Evolutionary conservation across 345 rosid genomes (phyloP), one percentile per base, ranked within the genome.

Genomic region (Hypericum perforatum): DNA sequence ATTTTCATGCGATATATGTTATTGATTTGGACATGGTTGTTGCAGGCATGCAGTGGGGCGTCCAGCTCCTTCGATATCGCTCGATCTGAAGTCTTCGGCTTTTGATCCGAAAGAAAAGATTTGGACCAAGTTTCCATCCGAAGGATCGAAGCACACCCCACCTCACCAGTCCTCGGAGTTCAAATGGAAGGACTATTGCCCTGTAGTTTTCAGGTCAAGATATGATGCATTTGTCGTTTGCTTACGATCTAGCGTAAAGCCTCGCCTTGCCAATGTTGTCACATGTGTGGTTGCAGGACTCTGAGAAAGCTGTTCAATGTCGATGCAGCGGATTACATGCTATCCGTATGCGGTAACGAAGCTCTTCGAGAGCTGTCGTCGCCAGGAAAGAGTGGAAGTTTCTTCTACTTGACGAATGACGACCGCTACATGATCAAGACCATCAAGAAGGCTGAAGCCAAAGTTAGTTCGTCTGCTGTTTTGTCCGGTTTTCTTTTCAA

Each of bases 371-470:
- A 94, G 77, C 89, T 94, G 46, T 89, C 97, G 37, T 94, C 97
- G 41, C 97, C 99, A 5, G 97, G 99, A 39, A 94, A 94, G 74
- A 94, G 99, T 69, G 97, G 97, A 60, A 85, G 95, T 59, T 94
- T 89, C 59, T 94, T 94, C 71, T 94, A 89, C 74, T 62, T 94
- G 49, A 94, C 97, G 29, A 74, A 82, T 47, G 99, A 94, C 65
- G 95, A 94, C 50, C 77, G 82, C 6, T 92, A 92, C 80, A 92
- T 92, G 98, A 89, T 92, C 50, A 92, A 92, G 78, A 92, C 98
- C 2, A 75, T 92, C 86, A 92, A 78, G 77, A 92, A 92, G 71
- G 82, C 97, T 13, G 98, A 92, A 89, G 88, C 76, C 11, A 92
- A 92, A 75, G 98, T 80, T 60, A 64, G 75, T 58, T 11, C 11